phyloP scores from a whole-genome alignment of 306 rosid species.

The Bauhinia variegata region DNA sequence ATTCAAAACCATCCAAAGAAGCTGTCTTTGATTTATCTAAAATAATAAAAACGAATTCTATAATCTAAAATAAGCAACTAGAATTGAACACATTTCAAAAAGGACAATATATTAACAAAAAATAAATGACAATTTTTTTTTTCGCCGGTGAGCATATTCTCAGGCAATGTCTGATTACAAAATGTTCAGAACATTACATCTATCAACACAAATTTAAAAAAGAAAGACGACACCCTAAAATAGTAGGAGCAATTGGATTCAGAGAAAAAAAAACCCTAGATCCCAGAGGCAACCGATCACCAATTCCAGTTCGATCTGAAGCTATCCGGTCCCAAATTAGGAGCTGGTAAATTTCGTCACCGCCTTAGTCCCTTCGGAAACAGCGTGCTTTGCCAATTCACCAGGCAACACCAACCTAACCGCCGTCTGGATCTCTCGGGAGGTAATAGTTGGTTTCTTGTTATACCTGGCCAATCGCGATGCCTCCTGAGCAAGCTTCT shows the following conservation, averaged over 20 bases:
- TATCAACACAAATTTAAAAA: background rate
- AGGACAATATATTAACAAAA: too few species aligned
- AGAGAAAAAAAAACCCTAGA: slow-evolving; percentile 25
- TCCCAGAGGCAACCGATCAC: background rate
- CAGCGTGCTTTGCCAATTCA: slow-evolving; percentile 79
- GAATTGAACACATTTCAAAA: too few species aligned
- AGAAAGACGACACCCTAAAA: background rate
- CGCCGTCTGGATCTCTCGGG: slow-evolving; percentile 76
- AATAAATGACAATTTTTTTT: too few species aligned
- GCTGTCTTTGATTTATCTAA: too few species aligned
- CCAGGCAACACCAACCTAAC: slow-evolving; percentile 76
- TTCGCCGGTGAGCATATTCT: too few species aligned
- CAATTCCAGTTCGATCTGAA: background rate
- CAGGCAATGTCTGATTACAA: too few species aligned
- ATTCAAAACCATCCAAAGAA: too few species aligned
- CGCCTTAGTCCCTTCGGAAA: slow-evolving; percentile 81
- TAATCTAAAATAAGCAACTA: too few species aligned
- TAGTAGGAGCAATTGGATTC: background rate
- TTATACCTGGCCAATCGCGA: slow-evolving; percentile 69
- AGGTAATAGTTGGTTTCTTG: slow-evolving; percentile 77
- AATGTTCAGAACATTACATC: slow-evolving; percentile 21
- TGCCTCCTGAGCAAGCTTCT: slow-evolving; percentile 77
- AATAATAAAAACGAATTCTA: too few species aligned
- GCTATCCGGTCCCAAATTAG: slow-evolving; percentile 9
- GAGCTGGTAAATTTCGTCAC: slow-evolving; percentile 80